Evolutionary conservation across 2,329 filamentous ascomycete genomes (phyloP).

Genomic region (Parastagonospora nodorum): DNA sequence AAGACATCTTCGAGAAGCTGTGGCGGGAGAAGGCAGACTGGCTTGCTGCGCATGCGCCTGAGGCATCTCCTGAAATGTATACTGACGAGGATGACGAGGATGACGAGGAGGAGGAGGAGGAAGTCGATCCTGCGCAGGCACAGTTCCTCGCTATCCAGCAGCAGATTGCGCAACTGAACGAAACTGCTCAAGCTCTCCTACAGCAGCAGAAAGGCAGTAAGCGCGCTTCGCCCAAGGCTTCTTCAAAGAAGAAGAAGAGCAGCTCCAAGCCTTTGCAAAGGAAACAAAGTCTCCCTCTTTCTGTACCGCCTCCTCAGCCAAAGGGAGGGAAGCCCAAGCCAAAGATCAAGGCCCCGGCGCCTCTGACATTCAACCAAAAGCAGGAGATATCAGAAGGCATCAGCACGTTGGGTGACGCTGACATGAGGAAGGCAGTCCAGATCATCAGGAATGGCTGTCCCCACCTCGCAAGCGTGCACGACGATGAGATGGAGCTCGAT

Average conservation of each 20-base stretch:
- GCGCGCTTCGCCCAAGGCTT: slow-evolving; percentile 59
- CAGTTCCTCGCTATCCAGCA: slow-evolving; percentile 60
- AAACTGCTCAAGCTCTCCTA: slow-evolving; percentile 63
- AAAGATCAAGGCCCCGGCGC: slow-evolving; percentile 62
- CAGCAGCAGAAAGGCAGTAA: slow-evolving; percentile 50
- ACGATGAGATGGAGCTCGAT: slow-evolving; percentile 68
- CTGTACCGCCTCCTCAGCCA: slow-evolving; percentile 32
- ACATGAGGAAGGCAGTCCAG: slow-evolving; percentile 79
- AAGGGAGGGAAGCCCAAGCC: slow-evolving; percentile 52
- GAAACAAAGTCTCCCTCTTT: slow-evolving; percentile 27
- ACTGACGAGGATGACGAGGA: slow-evolving; percentile 74
- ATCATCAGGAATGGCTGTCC: slow-evolving; percentile 87
- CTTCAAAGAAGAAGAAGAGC: slow-evolving; percentile 52
- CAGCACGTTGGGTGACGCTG: slow-evolving; percentile 75
- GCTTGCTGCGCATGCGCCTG: slow-evolving; percentile 74
- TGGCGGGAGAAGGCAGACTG: slow-evolving; percentile 82
- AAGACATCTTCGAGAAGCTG: slow-evolving; percentile 74
- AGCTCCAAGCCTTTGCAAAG: slow-evolving; percentile 21
- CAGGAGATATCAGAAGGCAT: slow-evolving; percentile 88
- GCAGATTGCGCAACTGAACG: slow-evolving; percentile 71
- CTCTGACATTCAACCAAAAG: slow-evolving; percentile 81
- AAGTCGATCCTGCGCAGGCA: slow-evolving; percentile 51
- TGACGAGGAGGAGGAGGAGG: slow-evolving; percentile 62
- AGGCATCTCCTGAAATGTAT: slow-evolving; percentile 60
- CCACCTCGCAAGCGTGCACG: slow-evolving; percentile 63